Evolutionary conservation across 164 flowering plant species (phyloP), one percentile per base, ranked within the genome.

Genomic region (Buxus sempervirens): DNA sequence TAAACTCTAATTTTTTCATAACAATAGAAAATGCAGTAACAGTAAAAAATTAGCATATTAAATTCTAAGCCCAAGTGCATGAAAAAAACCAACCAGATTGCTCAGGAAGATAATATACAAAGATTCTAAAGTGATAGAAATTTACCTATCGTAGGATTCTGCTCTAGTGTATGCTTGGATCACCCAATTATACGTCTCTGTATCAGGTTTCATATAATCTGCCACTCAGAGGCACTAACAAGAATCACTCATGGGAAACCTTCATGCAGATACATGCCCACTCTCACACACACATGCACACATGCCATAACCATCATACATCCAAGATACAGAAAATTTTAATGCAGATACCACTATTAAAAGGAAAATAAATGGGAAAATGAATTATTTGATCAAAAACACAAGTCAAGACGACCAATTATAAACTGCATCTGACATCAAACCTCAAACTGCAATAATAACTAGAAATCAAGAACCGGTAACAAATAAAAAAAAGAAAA

Each of bases 141-240:
- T 63, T 70, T 78, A 94, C 99, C 97, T 90, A 74, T 95, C 97
- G 80, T 92, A 95, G 48, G 97, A 87, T 77, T 95, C 97, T 67
- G 97, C 97, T 75, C 97, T 90, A 22, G 97, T 90, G 76, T 87
- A 92, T 70, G 99, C 99, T 81, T 92, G 97, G 74, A 95, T 92
- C 68, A 95, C 96, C 96, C 94, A 92, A 76, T 95, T 95, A 78
- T 95, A 92, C 66, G 94, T 78, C 83, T 95, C 95, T 25, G 97
- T 84, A 78, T 92, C 90, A 65, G 99, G 99, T 76, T 95, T 95
- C 99, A 95, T 92, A 67, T 53, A 84, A 70, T 77, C 99, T 95
- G 90, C 51, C 66, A 79, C 36, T 9, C 24, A 56, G 78, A 62
- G 64, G 24, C 25, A 60, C 49, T 18, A 57, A 28, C 60, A 24